Evolutionary conservation across 1,284 basidiomycete species (phyloP), one percentile per base, ranked within the genome.

Genomic region (Cryptococcus jaspeensis): DNA sequence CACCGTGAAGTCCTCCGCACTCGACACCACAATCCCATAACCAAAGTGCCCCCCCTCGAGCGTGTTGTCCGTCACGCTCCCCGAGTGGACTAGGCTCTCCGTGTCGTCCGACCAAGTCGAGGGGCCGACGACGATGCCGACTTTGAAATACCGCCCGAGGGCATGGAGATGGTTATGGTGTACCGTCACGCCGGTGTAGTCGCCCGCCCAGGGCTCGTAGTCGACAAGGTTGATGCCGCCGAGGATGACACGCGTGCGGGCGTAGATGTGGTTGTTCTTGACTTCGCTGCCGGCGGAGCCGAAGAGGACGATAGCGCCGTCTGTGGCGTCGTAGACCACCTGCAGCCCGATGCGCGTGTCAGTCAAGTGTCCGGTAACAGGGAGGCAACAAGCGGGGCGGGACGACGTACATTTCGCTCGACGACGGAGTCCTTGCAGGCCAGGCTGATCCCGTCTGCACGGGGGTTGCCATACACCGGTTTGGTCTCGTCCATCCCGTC

Each of bases 171-270:
- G 64, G 58, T 79, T 79, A 56, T 74, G 60, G 43, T 73, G 65
- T 1, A 79, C 76, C 4, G 47, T 56, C n/a, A 74, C 73, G 25
- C 53, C 47, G 5, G 66, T 68, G 62, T 78, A 79, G 53, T 79
- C 77, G 22, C 77, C 78, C 11, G 66, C 64, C 73, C 74, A 79
- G 0, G 78, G 78, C n/a, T 72, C 72, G 44, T 72, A 75, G 57
- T 79, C 78, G 52, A 78, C 78, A 38, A 79, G 62, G 58, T 79
- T 79, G 64, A 79, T 73, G 18, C 73, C 74, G 53, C 78, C 78
- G 5, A 78, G 61, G 15, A 78, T 65, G 28, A 76, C 70, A n/a
- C 78, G 60, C 0, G 74, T 74, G 4, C 71, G 64, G 5, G 75
- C 68, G 52, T 71, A 76, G 35, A 79, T 62, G 37, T 70, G 57